Percentiles rank a stretch among this genome's conserved stretches.
These are phyloP conservation scores for Penicillium palitans DNA, from an alignment of 2,329 filamentous ascomycete species.

Conservation along the genomic window DNA sequence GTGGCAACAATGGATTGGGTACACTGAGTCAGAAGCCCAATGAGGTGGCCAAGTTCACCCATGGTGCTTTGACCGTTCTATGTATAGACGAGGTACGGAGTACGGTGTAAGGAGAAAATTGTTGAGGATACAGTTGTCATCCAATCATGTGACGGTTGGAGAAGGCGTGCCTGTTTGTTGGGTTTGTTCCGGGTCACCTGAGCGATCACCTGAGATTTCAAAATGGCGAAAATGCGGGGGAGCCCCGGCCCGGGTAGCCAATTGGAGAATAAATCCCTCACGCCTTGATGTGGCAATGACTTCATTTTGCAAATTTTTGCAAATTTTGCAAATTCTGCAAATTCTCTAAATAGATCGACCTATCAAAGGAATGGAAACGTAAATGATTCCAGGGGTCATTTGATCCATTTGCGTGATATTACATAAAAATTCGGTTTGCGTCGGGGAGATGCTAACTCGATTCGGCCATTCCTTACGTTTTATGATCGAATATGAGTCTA, in stretches of 20 bases:
- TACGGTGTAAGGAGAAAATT: background rate
- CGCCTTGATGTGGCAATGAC: background rate
- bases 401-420: slow-evolving; percentile 1
- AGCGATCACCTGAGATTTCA: background rate
- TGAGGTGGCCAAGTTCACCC: background rate
- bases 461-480: background rate
- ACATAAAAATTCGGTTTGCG: background rate
- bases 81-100: background rate
- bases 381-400: background rate
- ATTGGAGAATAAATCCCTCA: background rate
- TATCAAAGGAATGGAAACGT: background rate
- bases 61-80: background rate
- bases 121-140: background rate
- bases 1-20: background rate
- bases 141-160: background rate
- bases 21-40: background rate
- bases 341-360: background rate
- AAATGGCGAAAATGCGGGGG: background rate
- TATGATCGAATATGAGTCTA: background rate
- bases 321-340: background rate
- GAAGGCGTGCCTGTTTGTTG: background rate
- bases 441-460: background rate
- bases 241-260: background rate
- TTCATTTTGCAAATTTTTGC: background rate
- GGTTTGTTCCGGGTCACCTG: background rate